Evolutionary conservation across 139 green algal genomes (phyloP).

Genomic region (Coelastrella sp.): DNA sequence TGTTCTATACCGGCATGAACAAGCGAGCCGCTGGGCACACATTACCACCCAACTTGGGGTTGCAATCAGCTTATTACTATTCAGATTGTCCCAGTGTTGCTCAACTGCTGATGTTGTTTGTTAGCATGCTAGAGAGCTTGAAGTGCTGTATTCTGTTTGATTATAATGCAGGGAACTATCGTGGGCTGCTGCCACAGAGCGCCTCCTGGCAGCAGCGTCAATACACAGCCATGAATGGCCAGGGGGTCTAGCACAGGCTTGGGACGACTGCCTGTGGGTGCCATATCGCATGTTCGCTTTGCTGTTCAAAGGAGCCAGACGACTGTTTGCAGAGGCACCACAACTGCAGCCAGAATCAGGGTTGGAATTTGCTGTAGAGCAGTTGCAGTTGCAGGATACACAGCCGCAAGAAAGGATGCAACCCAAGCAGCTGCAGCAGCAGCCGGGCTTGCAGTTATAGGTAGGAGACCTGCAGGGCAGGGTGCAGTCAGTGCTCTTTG

Average conservation of each 20-base stretch:
- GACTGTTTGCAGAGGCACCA: not conserved
- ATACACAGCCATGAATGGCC: conserved; percentile 6
- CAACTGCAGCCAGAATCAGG: not conserved
- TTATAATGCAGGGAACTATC: not conserved
- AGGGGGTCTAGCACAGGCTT: not conserved
- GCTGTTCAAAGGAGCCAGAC: conserved; percentile 10
- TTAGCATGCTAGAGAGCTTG: not conserved
- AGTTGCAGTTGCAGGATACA: not conserved
- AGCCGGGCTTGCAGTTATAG: not conserved
- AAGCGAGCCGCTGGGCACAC: too few species aligned
- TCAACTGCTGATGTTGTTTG: not conserved
- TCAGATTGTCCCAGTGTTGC: not conserved
- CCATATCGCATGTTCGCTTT: conserved; percentile 28
- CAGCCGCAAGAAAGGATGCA: conserved; percentile 5
- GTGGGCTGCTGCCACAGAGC: conserved; percentile 36
- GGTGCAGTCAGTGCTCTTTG: too few species aligned
- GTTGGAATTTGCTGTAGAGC: not conserved
- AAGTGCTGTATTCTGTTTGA: not conserved
- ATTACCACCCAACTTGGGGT: too few species aligned
- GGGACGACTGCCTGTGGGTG: conserved; percentile 32
- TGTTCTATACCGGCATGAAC: too few species aligned
- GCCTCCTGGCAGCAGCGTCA: conserved; percentile 12
- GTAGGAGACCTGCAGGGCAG: too few species aligned
- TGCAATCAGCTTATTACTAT: too few species aligned
- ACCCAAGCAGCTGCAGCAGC: conserved; percentile 4